phyloP scores from a whole-genome alignment of 108 stramenopile genomes.

The Bacterosira constricta region DNA sequence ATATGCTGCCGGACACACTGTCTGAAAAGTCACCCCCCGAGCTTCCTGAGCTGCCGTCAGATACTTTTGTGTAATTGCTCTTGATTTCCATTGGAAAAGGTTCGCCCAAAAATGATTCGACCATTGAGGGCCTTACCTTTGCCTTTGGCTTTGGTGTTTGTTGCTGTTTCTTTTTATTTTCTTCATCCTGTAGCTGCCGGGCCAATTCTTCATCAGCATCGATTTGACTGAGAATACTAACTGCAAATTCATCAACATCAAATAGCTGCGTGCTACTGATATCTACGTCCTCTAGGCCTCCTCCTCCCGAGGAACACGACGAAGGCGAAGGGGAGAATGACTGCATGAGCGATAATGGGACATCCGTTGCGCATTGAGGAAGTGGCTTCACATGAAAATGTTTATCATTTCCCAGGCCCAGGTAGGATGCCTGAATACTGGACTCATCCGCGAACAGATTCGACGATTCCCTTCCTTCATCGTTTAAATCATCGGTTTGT shows the following conservation, averaged over 20 bases:
- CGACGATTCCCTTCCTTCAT: not conserved
- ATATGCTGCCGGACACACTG: too few species aligned
- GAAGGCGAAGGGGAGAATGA: not conserved
- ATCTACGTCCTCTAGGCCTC: not conserved
- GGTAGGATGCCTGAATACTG: not conserved
- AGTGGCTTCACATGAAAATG: not conserved
- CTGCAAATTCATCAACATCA: too few species aligned
- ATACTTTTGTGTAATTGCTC: too few species aligned
- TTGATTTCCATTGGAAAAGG: not conserved
- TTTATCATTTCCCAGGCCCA: too few species aligned
- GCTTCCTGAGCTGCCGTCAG: too few species aligned
- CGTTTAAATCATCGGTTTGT: not conserved
- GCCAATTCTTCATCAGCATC: slow-evolving; percentile 20
- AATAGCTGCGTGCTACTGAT: not conserved
- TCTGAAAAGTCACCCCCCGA: too few species aligned
- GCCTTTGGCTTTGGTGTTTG: not conserved
- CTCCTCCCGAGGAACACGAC: not conserved
- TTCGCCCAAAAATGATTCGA: not conserved
- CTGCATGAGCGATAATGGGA: not conserved
- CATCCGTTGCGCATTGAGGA: not conserved
- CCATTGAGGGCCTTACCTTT: too few species aligned
- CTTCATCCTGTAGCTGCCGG: slow-evolving; percentile 3
- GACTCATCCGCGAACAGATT: slow-evolving; percentile 10
- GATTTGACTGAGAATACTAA: not conserved
- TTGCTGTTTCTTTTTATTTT: not conserved